Evolutionary conservation across 1,284 basidiomycete species (phyloP).

Genomic region (Tetrapyrgos nigripes): DNA sequence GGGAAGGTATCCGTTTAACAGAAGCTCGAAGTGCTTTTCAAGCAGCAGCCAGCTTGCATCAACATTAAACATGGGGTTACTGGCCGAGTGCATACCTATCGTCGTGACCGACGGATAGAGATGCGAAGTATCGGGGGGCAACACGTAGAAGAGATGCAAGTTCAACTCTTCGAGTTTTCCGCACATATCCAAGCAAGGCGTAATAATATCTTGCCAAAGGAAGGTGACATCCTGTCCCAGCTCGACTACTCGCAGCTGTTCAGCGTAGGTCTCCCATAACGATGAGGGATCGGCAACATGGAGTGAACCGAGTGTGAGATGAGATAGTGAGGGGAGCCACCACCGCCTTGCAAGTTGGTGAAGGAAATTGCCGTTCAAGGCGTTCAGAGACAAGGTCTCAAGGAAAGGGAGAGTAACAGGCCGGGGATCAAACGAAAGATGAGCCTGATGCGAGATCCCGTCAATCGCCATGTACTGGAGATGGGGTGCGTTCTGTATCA

Average conservation of each 20-base stretch:
- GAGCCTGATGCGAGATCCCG: conserved; percentile 43
- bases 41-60: conserved; percentile 51
- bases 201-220: conserved; percentile 51
- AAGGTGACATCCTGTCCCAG: conserved; percentile 62
- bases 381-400: conserved; percentile 57
- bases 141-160: conserved; percentile 62
- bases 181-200: conserved; percentile 52
- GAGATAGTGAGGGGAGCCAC: conserved; percentile 57
- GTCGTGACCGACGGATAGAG: conserved; percentile 44
- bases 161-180: conserved; percentile 56
- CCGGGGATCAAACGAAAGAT: conserved; percentile 32
- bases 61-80: conserved; percentile 45
- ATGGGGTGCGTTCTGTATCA: conserved; percentile 58
- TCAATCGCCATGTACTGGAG: conserved; percentile 64
- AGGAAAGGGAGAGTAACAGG: conserved; percentile 46
- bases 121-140: conserved; percentile 34
- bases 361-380: conserved; percentile 56
- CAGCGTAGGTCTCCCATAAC: conserved; percentile 57
- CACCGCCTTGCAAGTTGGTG: conserved; percentile 53
- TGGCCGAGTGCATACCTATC: conserved; percentile 56
- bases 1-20: conserved; percentile 45
- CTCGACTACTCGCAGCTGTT: conserved; percentile 59
- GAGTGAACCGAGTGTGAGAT: conserved; percentile 52
- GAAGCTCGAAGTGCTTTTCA: conserved; percentile 50
- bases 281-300: conserved; percentile 28